Evolutionary conservation across 148 eudicot genomes (phyloP).

Genomic region (Linanthus parryae): DNA sequence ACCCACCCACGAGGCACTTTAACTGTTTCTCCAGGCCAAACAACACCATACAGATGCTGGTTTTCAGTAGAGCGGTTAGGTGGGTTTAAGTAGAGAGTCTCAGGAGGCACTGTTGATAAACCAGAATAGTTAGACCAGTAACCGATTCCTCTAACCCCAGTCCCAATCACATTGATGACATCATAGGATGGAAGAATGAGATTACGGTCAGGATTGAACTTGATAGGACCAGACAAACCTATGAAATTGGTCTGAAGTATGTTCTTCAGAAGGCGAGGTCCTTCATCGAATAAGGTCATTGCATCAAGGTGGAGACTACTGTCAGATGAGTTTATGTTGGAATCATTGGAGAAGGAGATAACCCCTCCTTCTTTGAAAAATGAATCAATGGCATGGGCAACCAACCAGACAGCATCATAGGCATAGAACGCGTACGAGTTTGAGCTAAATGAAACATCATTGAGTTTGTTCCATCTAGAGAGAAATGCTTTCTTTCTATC

Average conservation of each 20-base stretch:
- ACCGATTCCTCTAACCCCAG: slow-evolving; percentile 20
- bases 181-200: slow-evolving; percentile 17
- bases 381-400: slow-evolving; percentile 27
- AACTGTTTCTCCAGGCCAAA: slow-evolving; percentile 32
- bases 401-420: slow-evolving; percentile 36
- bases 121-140: slow-evolving; percentile 44
- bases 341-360: slow-evolving; percentile 15
- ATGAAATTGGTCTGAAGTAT: slow-evolving; percentile 18
- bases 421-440: slow-evolving; percentile 27
- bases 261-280: slow-evolving; percentile 16
- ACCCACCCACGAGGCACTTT: slow-evolving; percentile 38
- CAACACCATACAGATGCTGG: slow-evolving; percentile 18
- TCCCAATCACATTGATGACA: slow-evolving; percentile 21
- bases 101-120: slow-evolving; percentile 26
- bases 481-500: slow-evolving; percentile 4
- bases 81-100: slow-evolving; percentile 8
- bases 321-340: slow-evolving; percentile 2
- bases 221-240: slow-evolving; percentile 28
- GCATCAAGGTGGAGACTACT: slow-evolving; percentile 11
- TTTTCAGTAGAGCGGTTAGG: background rate
- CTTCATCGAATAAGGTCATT: slow-evolving; percentile 22
- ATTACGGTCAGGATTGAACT: slow-evolving; percentile 22
- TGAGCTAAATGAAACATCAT: slow-evolving; percentile 1
- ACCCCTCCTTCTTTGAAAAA: slow-evolving; percentile 17
- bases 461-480: slow-evolving; percentile 19